Conservation (phyloP, 2,329 filamentous ascomycete genomes). For the Xylariaceae sp. region DNA sequence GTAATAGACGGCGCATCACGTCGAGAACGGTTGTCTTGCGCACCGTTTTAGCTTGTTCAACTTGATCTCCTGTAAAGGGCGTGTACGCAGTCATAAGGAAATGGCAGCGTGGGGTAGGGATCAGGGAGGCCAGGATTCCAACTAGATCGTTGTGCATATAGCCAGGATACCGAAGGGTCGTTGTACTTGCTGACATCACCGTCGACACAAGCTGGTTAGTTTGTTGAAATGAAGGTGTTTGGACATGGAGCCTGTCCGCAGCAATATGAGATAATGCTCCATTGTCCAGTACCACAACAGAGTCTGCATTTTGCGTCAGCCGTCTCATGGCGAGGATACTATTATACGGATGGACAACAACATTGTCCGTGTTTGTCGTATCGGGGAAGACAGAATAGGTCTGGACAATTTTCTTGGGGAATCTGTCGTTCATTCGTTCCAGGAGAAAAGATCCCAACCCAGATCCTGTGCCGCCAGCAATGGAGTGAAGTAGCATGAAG, state of each 20-base stretch:
- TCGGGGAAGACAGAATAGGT: constrained; percentile 99
- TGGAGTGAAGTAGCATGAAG: constrained; percentile 98
- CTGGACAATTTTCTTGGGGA: constrained; percentile 98
- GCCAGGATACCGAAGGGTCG: constrained; percentile 90
- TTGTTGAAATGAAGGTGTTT: constrained; percentile 93
- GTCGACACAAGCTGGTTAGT: constrained; percentile 96
- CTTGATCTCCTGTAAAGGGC: constrained; percentile 91
- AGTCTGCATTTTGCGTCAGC: constrained; percentile 92
- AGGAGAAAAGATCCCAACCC: constrained; percentile 93
- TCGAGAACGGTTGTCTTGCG: constrained; percentile 97
- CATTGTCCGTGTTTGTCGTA: constrained; percentile 77
- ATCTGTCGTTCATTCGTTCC: constrained; percentile 91
- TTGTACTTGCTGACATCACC: constrained; percentile 97
- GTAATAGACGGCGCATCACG: constrained; percentile 90
- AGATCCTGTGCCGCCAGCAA: constrained; percentile 92
- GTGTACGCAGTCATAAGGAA: constrained; percentile 99
- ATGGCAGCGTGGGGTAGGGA: constrained; percentile 93
- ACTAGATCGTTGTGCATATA: constrained; percentile 99
- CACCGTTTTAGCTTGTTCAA: constrained; percentile 95
- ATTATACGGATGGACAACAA: constrained; percentile 98
- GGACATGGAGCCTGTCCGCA: constrained; percentile 87
- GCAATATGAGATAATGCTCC: constrained; percentile 90
- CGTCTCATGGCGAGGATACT: constrained; percentile 87
- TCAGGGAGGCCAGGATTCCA: constrained; percentile 90
- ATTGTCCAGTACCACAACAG: constrained; percentile 95